Percentiles rank a stretch among this genome's conserved stretches.
phyloP scores from a whole-genome alignment of 805 yeast genomes.

The Candida ulmi region DNA sequence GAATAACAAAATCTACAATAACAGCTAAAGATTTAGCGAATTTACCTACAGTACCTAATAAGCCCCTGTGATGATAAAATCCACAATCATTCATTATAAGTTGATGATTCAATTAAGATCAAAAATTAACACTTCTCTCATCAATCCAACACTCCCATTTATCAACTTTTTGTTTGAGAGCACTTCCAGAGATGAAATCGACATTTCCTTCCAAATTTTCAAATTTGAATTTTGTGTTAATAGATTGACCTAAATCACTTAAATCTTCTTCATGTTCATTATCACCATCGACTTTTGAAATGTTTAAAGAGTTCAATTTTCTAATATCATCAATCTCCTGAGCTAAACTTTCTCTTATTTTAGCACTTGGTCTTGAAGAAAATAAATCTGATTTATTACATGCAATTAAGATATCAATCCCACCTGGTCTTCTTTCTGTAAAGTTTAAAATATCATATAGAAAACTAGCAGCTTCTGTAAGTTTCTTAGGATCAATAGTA shows the following conservation, averaged over 20 bases:
- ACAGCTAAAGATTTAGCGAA: slow-evolving; percentile 17
- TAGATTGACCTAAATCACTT: slow-evolving; percentile 39
- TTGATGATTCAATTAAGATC: background rate
- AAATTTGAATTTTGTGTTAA: slow-evolving; percentile 48
- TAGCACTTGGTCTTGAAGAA: slow-evolving; percentile 66
- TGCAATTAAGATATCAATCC: slow-evolving; percentile 70
- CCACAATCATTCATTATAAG: too few relatives aligned
- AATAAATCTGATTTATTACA: slow-evolving; percentile 85
- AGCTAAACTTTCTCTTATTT: slow-evolving; percentile 57
- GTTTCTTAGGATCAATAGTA: slow-evolving; percentile 42
- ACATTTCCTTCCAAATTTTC: slow-evolving; percentile 67
- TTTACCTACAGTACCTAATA: slow-evolving; percentile 30
- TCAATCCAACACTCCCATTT: slow-evolving; percentile 78
- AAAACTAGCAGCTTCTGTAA: slow-evolving; percentile 51
- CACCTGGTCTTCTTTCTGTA: slow-evolving; percentile 62
- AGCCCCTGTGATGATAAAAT: background rate
- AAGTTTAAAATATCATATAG: slow-evolving; percentile 52
- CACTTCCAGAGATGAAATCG: slow-evolving; percentile 70
- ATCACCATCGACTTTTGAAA: slow-evolving; percentile 24
- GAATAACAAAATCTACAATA: slow-evolving; percentile 25
- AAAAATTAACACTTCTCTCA: slow-evolving; percentile 58
- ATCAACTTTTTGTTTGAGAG: slow-evolving; percentile 45
- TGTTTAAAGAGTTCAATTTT: slow-evolving; percentile 37
- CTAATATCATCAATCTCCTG: slow-evolving; percentile 55
- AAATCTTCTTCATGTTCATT: slow-evolving; percentile 32